Evolutionary conservation across 129 eudicot genomes (phyloP), one percentile per base, ranked within the genome.

Genomic region (Ambrosia artemisiifolia): DNA sequence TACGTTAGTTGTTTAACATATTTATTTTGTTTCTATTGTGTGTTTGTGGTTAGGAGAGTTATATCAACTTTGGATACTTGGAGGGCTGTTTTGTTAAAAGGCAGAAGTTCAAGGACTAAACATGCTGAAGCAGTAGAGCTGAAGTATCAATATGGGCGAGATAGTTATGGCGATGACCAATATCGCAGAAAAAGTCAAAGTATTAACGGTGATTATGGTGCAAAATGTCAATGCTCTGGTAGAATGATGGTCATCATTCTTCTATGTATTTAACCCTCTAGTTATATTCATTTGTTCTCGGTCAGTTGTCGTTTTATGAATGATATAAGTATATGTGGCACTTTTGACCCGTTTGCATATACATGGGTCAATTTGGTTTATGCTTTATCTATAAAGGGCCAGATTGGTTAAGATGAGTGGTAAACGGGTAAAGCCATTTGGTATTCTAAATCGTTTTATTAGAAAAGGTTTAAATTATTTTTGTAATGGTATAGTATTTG

Each of bases 181-280:
- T 81, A 84, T 69, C 84, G 77, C 63, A 89, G 98, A 78, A 88
- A 96, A 81, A 78, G 91, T 67, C 44, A 28, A 67, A 88, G 83
- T 61, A 55, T 36, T 54, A 95, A 89, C 80, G 87, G 78, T 71
- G 79, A 78, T 65, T 61, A 81, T 79, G 88, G 85, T 18, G 75
- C 86, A 46, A 84, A 91, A 81, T 84, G 96, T 80, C 87, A 78
- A 81, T 90, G 96, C 73, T 78, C 89, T 57, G 96, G 88, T 72
- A 81, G 87, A 74, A 95, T 33, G 94, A 90, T 40, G 96, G 88
- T 16, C 97, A 77, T 69, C 83, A 78, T 70, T 88, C 97, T 40
- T 83, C 97, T 49, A 85, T 94, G 99, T 95, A 83, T 73, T 61
- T 63, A 7, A 28, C 53, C 56, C 65, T 67, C 11, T 55, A 42